Evolutionary conservation across 2,329 filamentous ascomycete species (phyloP).

Genomic region (Thielaviopsis euricoi): DNA sequence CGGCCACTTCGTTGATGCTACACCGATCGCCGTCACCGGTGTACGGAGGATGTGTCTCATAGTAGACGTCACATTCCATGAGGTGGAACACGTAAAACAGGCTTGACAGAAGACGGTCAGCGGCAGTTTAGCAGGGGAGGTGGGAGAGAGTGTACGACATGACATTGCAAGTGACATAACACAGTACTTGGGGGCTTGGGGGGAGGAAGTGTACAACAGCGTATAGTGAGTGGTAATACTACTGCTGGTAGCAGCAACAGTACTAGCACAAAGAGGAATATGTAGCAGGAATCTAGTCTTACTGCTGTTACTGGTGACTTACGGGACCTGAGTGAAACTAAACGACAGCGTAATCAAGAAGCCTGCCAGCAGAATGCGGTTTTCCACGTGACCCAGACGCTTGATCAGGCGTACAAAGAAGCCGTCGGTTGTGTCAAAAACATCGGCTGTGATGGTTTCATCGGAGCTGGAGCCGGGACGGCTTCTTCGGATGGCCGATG

Average conservation of each 20-base stretch:
- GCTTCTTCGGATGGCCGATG: neutral
- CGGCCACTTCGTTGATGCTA: constrained; percentile 43
- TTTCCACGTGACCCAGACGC: constrained; percentile 18
- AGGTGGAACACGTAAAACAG: constrained; percentile 50
- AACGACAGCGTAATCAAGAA: constrained; percentile 41
- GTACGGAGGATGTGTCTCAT: constrained; percentile 37
- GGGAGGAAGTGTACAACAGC: too few relatives aligned
- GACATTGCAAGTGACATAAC: too few relatives aligned
- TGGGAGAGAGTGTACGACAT: too few relatives aligned
- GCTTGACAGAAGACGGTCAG: constrained; percentile 21
- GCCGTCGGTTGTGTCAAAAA: neutral
- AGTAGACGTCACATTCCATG: constrained; percentile 58
- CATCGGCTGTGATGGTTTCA: neutral
- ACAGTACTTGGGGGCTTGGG: too few relatives aligned
- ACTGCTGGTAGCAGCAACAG: constrained; percentile 7
- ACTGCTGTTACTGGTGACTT: too few relatives aligned
- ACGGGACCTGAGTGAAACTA: constrained; percentile 33
- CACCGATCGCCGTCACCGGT: constrained; percentile 36
- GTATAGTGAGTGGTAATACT: neutral
- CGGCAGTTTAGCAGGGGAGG: neutral
- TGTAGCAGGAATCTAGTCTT: too few relatives aligned
- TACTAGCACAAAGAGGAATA: constrained; percentile 15
- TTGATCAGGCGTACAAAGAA: neutral
- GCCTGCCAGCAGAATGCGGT: constrained; percentile 37
- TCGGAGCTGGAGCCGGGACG: neutral